Percentiles rank a stretch among this genome's conserved stretches.
Evolutionary conservation across 1,139 yeast genomes (phyloP).

Genomic region (Candida tunisiensis): DNA sequence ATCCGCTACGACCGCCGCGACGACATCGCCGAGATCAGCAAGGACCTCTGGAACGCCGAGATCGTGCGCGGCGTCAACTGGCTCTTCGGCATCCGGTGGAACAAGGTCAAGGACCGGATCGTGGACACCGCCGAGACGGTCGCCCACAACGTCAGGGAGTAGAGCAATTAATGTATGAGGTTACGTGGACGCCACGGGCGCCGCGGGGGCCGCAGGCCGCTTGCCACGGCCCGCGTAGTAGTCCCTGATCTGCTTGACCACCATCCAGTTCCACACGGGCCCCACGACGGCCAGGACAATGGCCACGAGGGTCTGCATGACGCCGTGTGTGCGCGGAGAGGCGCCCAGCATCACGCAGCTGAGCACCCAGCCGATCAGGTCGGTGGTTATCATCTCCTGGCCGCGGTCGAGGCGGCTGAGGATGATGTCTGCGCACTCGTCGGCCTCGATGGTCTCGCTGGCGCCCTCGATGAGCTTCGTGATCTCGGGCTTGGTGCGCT

Average conservation of each 20-base stretch:
- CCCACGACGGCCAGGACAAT: conserved; percentile 39
- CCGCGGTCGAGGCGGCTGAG: conserved; percentile 45
- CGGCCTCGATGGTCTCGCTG: conserved; percentile 51
- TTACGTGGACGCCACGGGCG: no score
- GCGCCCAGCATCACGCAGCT: conserved; percentile 54
- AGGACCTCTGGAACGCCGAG: conserved; percentile 75
- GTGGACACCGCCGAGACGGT: no score
- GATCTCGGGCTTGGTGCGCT: conserved; percentile 70
- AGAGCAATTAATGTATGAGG: no score
- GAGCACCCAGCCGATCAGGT: conserved; percentile 70
- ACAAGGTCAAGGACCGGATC: no score
- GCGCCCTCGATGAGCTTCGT: conserved; percentile 78
- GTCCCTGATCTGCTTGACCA: conserved; percentile 35
- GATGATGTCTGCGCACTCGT: conserved; percentile 46
- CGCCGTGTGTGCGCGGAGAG: conserved; percentile 45
- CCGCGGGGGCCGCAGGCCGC: no score
- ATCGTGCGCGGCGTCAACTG: conserved; percentile 50
- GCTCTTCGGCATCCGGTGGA: no score
- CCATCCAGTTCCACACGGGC: conserved; percentile 41
- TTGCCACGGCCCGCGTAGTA: conserved; percentile 27
- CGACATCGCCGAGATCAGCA: conserved; percentile 40
- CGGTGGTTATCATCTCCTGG: conserved; percentile 64
- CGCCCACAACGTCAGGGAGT: no score
- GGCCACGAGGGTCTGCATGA: conserved; percentile 21
- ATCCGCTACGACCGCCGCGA: conserved; percentile 28